Conservation (phyloP, 2,329 filamentous ascomycete genomes). For the Chrysosporium keratinophilum region DNA sequence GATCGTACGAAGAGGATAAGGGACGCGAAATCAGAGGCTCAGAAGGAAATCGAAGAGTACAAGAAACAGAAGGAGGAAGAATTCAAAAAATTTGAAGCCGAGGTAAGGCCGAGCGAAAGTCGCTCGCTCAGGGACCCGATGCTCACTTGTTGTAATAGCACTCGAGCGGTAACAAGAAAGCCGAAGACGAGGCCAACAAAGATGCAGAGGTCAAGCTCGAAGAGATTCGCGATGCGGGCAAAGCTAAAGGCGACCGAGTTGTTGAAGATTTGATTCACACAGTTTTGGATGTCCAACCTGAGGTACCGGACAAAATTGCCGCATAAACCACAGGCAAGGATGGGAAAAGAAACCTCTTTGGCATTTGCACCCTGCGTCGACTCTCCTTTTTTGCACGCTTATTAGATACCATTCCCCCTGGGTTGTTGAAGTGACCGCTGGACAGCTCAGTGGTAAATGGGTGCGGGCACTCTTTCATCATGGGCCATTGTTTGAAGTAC, state of each 20-base stretch:
- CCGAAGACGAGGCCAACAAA: constrained; percentile 67
- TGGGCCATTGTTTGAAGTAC: neutral
- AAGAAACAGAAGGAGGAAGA: constrained; percentile 80
- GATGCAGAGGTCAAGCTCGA: constrained; percentile 72
- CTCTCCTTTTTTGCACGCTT: neutral
- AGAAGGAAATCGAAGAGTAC: constrained; percentile 96
- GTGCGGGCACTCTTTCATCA: neutral
- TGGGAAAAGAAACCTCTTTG: neutral
- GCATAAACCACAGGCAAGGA: neutral
- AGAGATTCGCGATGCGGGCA: constrained; percentile 69
- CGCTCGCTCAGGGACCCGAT: neutral
- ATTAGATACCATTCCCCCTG: neutral
- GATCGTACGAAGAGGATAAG: constrained; percentile 95
- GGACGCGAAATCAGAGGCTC: constrained; percentile 90
- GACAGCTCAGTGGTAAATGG: neutral
- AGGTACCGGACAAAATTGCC: constrained; percentile 44
- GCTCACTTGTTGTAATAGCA: constrained; percentile 49
- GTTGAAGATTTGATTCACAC: constrained; percentile 72
- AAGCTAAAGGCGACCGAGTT: constrained; percentile 68
- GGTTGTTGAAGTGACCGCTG: neutral
- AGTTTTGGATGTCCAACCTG: constrained; percentile 74
- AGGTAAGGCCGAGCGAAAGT: constrained; percentile 40
- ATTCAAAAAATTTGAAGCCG: constrained; percentile 86
- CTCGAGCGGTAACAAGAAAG: constrained; percentile 76
- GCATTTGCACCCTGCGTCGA: neutral